Percentiles rank a stretch among this genome's conserved stretches.
These are phyloP conservation scores for Backusella australiensis DNA, from an alignment of 192 early-diverging fungal species.

Conservation along the genomic window DNA sequence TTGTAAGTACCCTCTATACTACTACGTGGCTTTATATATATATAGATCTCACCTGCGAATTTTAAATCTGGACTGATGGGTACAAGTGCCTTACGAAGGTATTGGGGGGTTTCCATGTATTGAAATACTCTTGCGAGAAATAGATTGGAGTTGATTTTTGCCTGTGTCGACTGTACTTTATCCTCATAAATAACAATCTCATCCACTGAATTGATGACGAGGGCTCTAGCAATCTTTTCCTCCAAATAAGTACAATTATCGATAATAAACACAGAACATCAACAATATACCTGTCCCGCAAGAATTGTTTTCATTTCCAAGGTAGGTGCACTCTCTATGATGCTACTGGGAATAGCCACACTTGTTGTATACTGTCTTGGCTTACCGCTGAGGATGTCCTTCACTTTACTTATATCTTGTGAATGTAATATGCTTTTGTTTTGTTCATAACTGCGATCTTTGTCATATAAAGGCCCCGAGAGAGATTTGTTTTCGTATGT, in stretches of 20 bases:
- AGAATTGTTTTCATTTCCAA: constrained; percentile 66
- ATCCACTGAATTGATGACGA: constrained; percentile 60
- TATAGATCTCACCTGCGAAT: constrained; percentile 44
- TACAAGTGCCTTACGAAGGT: constrained; percentile 63
- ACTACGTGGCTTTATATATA: neutral
- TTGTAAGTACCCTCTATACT: neutral
- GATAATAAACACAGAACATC: neutral
- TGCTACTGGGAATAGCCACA: constrained; percentile 63
- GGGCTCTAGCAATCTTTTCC: constrained; percentile 53
- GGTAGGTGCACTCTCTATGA: constrained; percentile 60
- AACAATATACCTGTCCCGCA: constrained; percentile 58
- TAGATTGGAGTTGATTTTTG: constrained; percentile 44
- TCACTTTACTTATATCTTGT: constrained; percentile 5
- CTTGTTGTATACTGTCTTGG: constrained; percentile 58
- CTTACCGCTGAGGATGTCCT: neutral
- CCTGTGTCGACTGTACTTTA: constrained; percentile 35
- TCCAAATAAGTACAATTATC: neutral
- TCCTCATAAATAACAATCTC: constrained; percentile 65
- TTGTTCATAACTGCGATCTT: constrained; percentile 10
- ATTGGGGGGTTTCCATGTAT: constrained; percentile 69
- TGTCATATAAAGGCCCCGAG: constrained; percentile 43
- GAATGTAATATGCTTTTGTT: constrained; percentile 16
- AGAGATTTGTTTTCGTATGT: constrained; percentile 39
- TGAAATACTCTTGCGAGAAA: constrained; percentile 67
- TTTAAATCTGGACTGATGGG: constrained; percentile 64